Conservation (phyloP, 345 rosid species). For the Eucalyptus pauciflora region DNA sequence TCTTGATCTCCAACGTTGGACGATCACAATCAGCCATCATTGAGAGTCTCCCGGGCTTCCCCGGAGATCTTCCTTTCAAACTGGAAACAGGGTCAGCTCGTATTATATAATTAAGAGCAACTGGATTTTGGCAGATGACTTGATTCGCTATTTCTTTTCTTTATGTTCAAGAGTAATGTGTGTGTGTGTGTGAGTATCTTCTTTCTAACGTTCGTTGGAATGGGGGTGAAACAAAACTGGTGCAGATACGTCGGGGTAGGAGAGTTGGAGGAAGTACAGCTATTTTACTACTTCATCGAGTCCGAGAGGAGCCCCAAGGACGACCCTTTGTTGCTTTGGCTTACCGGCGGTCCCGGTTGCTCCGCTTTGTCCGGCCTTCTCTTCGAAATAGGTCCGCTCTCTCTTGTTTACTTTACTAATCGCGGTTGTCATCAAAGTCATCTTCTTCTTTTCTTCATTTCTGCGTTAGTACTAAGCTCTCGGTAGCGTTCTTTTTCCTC, state of each 20-base stretch:
- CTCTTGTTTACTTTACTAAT: too few relatives aligned
- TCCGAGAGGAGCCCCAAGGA: constrained; percentile 4
- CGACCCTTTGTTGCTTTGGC: constrained; percentile 17
- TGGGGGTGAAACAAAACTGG: not conserved
- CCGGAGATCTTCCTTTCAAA: constrained; percentile 3
- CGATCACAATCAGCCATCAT: not conserved
- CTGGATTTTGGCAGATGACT: too few relatives aligned
- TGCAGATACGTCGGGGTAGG: constrained; percentile 15
- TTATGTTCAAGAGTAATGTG: not conserved
- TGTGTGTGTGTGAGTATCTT: not conserved
- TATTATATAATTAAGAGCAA: not conserved
- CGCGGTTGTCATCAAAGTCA: not conserved
- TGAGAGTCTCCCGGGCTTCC: constrained; percentile 2
- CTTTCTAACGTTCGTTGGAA: not conserved
- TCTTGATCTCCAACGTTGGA: not conserved
- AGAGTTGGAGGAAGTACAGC: constrained; percentile 1
- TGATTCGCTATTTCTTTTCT: not conserved
- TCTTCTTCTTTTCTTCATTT: not conserved
- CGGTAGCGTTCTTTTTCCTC: not conserved
- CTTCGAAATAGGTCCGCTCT: constrained; percentile 1
- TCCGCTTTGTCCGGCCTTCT: constrained; percentile 4
- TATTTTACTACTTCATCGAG: constrained; percentile 10
- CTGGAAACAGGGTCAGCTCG: constrained; percentile 6
- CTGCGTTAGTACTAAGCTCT: not conserved
- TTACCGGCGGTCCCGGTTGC: constrained; percentile 22